Percentiles rank a stretch among this genome's conserved stretches.
Conservation (phyloP, 306 rosid species). For the Gastrolobium bilobum region DNA sequence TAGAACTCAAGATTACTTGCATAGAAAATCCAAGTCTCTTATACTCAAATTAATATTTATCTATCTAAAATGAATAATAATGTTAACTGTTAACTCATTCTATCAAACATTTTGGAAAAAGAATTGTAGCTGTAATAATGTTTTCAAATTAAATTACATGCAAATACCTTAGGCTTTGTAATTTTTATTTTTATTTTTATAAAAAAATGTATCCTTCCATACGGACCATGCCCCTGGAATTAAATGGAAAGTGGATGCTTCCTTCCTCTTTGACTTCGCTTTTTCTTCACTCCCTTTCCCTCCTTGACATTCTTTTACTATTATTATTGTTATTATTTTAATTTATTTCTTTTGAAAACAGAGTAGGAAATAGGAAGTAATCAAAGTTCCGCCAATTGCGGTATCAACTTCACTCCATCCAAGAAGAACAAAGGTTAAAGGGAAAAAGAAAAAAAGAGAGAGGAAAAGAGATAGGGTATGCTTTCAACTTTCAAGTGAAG, state of each 20-base stretch:
- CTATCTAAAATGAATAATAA: no score
- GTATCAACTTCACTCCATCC: conserved; percentile 42
- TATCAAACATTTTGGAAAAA: background rate
- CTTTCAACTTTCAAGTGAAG: background rate
- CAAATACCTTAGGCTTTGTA: conserved; percentile 3
- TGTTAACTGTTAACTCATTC: background rate
- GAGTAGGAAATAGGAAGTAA: conserved; percentile 31
- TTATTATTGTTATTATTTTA: background rate
- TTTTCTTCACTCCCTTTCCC: background rate
- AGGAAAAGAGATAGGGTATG: background rate
- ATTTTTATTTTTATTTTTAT: no score
- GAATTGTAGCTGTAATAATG: background rate
- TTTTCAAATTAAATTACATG: background rate
- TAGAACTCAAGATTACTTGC: no score
- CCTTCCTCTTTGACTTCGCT: conserved; percentile 20
- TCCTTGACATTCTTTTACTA: background rate
- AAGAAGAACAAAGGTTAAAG: conserved; percentile 34
- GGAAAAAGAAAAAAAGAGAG: background rate
- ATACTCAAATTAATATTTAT: no score
- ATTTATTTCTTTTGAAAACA: conserved; percentile 36
- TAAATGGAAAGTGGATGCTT: background rate
- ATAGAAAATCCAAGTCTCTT: no score
- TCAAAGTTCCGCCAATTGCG: conserved; percentile 58
- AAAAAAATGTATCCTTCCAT: background rate
- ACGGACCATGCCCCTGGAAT: background rate